Conservation (phyloP, 1,284 basidiomycete species). For the Hymenochaete sp. region DNA sequence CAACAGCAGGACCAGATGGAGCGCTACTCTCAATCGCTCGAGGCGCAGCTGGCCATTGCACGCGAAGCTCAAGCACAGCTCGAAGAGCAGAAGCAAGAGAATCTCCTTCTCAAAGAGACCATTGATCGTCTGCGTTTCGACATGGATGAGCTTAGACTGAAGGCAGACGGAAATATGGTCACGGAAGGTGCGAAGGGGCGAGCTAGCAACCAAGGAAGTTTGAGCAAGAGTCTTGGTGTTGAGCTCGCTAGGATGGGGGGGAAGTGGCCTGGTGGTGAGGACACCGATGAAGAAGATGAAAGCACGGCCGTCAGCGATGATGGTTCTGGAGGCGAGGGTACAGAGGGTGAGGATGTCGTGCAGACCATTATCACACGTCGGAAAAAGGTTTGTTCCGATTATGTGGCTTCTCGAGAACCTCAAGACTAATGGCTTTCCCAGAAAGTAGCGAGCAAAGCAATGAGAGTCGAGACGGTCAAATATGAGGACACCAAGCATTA, state of each 20-base stretch:
- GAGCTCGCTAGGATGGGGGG: conserved; percentile 62
- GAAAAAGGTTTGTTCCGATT: conserved; percentile 46
- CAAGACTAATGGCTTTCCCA: conserved; percentile 24
- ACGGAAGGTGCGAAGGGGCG: conserved; percentile 28
- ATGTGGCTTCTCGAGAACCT: conserved; percentile 3
- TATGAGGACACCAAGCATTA: conserved; percentile 65
- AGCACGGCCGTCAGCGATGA: conserved; percentile 35
- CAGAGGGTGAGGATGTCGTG: conserved; percentile 66
- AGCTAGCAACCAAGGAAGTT: conserved; percentile 42
- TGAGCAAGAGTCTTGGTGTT: conserved; percentile 75
- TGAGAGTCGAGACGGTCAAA: conserved; percentile 36
- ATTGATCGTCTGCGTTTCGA: conserved; percentile 87
- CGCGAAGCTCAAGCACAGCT: conserved; percentile 63
- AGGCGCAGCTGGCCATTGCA: conserved; percentile 57
- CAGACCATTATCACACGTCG: conserved; percentile 76
- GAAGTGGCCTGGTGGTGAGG: conserved; percentile 32
- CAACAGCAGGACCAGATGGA: conserved; percentile 65
- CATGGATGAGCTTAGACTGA: conserved; percentile 77
- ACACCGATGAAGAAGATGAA: conserved; percentile 26
- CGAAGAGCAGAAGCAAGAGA: conserved; percentile 88
- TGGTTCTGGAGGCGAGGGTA: conserved; percentile 38
- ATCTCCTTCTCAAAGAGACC: conserved; percentile 82
- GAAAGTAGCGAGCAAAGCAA: conserved; percentile 58
- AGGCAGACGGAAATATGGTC: conserved; percentile 30
- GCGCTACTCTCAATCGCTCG: conserved; percentile 52